Evolutionary conservation across 352 stramenopile genomes (phyloP).

Genomic region (Aphanomyces cochlioides): DNA sequence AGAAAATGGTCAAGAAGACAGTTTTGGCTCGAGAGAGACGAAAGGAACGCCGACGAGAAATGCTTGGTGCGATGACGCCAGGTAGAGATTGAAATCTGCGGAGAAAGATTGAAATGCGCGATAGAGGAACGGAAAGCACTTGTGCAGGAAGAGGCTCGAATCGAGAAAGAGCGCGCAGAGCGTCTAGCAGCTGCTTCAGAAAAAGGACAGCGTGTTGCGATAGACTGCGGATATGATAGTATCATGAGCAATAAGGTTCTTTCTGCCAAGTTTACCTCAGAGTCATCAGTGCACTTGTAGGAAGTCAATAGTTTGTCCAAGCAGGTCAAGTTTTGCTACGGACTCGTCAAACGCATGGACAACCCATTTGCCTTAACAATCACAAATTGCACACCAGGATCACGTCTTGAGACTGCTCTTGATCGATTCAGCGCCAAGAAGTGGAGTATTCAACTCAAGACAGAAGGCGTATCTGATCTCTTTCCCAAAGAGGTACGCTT

Average conservation of each 20-base stretch:
- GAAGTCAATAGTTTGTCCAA: constrained; percentile 67
- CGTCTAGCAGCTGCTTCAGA: constrained; percentile 37
- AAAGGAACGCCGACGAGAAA: constrained; percentile 46
- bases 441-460: constrained; percentile 60
- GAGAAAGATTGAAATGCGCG: background rate
- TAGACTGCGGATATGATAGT: constrained; percentile 67
- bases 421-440: constrained; percentile 56
- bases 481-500: constrained; percentile 35
- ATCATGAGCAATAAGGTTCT: constrained; percentile 80
- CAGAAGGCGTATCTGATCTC: constrained; percentile 39
- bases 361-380: constrained; percentile 63
- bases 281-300: constrained; percentile 21
- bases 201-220: constrained; percentile 45
- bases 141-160: constrained; percentile 40
- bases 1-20: constrained; percentile 21
- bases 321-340: constrained; percentile 76
- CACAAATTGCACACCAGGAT: constrained; percentile 47
- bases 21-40: constrained; percentile 42
- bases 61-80: constrained; percentile 59
- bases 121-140: constrained; percentile 53
- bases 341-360: constrained; percentile 54
- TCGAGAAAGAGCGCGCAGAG: constrained; percentile 35
- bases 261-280: background rate
- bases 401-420: constrained; percentile 44
- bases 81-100: constrained; percentile 34